These are phyloP conservation scores for Irpex sp. DNA, from an alignment of 1,284 basidiomycete genomes.

Conservation along the genomic window DNA sequence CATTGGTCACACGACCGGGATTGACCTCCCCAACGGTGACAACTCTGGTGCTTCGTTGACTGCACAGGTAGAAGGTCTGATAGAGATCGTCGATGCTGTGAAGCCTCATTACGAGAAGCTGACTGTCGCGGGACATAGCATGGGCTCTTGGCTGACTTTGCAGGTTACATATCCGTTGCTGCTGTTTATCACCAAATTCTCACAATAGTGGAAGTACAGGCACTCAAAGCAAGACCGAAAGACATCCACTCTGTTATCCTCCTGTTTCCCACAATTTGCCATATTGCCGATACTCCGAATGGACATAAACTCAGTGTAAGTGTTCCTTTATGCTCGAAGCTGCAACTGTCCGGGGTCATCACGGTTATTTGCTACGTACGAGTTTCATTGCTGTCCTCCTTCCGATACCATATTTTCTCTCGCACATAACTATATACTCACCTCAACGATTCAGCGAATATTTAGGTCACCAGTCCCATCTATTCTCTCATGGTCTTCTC, in stretches of 20 bases:
- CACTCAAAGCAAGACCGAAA: conserved; percentile 43
- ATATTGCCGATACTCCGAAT: conserved; percentile 55
- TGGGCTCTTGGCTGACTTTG: conserved; percentile 57
- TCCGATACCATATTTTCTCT: no score
- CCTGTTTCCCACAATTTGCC: conserved; percentile 55
- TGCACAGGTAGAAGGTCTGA: conserved; percentile 43
- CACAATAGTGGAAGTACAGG: conserved; percentile 27
- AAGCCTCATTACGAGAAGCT: conserved; percentile 34
- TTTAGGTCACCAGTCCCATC: conserved; percentile 44
- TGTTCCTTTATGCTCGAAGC: not conserved
- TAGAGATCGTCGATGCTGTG: conserved; percentile 48
- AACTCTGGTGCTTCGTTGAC: conserved; percentile 30
- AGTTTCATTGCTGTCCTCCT: no score
- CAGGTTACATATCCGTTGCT: conserved; percentile 35
- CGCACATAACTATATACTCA: not conserved
- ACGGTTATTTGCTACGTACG: no score
- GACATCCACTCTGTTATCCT: conserved; percentile 40
- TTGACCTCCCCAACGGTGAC: conserved; percentile 17
- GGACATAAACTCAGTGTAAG: conserved; percentile 40
- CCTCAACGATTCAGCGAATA: conserved; percentile 34
- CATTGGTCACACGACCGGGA: conserved; percentile 46
- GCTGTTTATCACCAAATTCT: conserved; percentile 2
- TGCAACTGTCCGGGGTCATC: no score
- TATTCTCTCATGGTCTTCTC: conserved; percentile 36
- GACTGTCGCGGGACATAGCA: conserved; percentile 54